Evolutionary conservation across 1,139 yeast genomes (phyloP), one percentile per base, ranked within the genome.

Genomic region (Scheffersomyces parashehatae): DNA sequence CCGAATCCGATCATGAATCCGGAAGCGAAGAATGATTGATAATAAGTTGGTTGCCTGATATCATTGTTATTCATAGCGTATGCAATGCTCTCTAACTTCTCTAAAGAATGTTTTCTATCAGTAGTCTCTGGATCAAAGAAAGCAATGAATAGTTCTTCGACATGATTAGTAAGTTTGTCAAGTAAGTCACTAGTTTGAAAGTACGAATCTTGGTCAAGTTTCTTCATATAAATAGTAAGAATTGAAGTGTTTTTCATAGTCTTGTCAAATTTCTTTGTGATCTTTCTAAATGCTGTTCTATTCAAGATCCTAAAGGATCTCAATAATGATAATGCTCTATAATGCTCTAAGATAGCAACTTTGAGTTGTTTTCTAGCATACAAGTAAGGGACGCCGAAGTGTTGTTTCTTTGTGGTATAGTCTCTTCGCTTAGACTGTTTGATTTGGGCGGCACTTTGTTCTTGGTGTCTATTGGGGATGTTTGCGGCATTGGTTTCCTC

Each of bases 191-290:
- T 82, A 6, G 83, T 76, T 38, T 77, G 77, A 58, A 88, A 85
- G 55, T 83, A 77, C 8, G 82, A 63, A 2, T 64, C 55, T 38
- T 74, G 71, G 48, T 74, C 78, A 10, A 88, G 76, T 46, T 76
- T 79, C 24, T 73, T 75, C 84, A 88, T 78, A 58, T 84, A 90
- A 2, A 61, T 55, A 1, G 69, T 65, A 28, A 83, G 71, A 14
- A 82, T 66, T 10, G 15, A 14, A 2, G 69, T 54, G 4, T 82
- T 73, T 13, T 69, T 63, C 13, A 85, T 75, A 3, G 85, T 73
- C 56, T 93, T 93, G 65, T 93, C 99, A 59, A 81, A 90, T 63
- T 93, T 93, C 59, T 93, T 93, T 43, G 90, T 75, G 58, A 93
- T 83, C 57, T 93, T 93, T 45, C 97, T 77, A 55, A 91, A 82